Base-by-base conservation (phyloP, 805 yeast genomes). In the Kuraishia ogatae region DNA sequence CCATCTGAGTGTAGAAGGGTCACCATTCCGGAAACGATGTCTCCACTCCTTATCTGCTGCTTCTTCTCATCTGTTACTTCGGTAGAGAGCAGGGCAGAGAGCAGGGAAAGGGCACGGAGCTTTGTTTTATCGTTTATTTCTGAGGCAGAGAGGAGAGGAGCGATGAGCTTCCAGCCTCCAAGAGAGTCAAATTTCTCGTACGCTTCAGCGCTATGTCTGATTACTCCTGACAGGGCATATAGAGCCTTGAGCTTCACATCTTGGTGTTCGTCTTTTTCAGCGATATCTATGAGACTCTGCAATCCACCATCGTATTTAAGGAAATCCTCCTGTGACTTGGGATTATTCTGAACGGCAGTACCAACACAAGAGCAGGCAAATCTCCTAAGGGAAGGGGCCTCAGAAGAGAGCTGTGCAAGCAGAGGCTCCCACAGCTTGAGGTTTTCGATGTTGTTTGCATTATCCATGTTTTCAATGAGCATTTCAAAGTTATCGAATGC, bases 401-500 rank as follows among this genome's bases (percentile, higher is more conserved):
- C 70, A 39, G 71, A 71, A 29, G 72, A 71, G 52, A 91, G 71
- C 53, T 79, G 78, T 1, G 69, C 66, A n/a, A 90, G 72, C 49
- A 92, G 67, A 2, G 84, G 74, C 22, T 78, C 82, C 99, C 98
- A 94, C 59, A 91, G 77, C 60, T 83, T 81, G 75, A 92, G 66
- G 62, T 86, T 87, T 60, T 88, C 93, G 60, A 93, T 84, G 64
- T 90, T 90, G 70, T 93, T 92, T 23, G 98, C 98, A 68, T 94
- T 94, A 69, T 94, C 98, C 57, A 93, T 70, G 64, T 91, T 91
- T 66, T 93, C 98, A 52, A 94, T 85, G 53, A 93, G 74, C 93
- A 92, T 90, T 67, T 93, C 97, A 64, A 93, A 87, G 67, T 90
- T 89, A 60, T 93, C 97, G 57, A 91, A 79, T 0, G 97, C 96